These are phyloP conservation scores for Dysphania ambrosioides DNA, from an alignment of 148 eudicot genomes.

Conservation along the genomic window DNA sequence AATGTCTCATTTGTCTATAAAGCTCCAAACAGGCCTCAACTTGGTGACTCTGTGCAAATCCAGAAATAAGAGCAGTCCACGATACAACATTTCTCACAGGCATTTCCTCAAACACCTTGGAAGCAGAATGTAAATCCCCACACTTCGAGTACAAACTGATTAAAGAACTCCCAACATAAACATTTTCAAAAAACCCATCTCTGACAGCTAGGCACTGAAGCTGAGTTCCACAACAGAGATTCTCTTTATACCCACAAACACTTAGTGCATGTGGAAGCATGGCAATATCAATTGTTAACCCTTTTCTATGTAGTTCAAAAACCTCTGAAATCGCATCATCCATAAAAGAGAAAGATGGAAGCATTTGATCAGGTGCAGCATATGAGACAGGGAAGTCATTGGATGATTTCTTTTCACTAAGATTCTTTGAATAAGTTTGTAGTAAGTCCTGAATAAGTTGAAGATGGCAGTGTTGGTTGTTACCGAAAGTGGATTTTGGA, in stretches of 20 bases:
- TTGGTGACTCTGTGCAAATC: constrained; percentile 32
- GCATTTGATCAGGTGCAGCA: constrained; percentile 7
- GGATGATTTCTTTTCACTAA: constrained; percentile 4
- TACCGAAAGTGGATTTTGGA: constrained; percentile 23
- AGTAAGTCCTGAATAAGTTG: constrained; percentile 37
- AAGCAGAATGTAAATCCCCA: constrained; percentile 28
- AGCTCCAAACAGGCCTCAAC: constrained; percentile 37
- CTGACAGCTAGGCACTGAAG: constrained; percentile 38
- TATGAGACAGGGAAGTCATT: constrained; percentile 8
- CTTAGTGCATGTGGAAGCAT: constrained; percentile 35
- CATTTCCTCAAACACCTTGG: constrained; percentile 37
- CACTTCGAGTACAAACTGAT: constrained; percentile 37
- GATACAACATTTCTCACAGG: constrained; percentile 47
- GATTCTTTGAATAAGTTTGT: constrained; percentile 22
- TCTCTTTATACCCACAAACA: constrained; percentile 23
- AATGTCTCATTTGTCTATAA: constrained; percentile 36
- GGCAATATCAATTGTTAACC: constrained; percentile 30
- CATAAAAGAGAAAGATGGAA: constrained; percentile 13
- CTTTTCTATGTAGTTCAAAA: constrained; percentile 24
- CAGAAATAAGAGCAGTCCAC: constrained; percentile 45
- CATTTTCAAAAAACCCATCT: constrained; percentile 30
- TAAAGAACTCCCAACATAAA: constrained; percentile 41
- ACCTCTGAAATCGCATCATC: constrained; percentile 23
- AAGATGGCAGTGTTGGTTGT: constrained; percentile 20
- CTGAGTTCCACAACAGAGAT: constrained; percentile 32